These are phyloP conservation scores for Solanum stenotomum DNA, from an alignment of 257 asterid species.

Conservation along the genomic window DNA sequence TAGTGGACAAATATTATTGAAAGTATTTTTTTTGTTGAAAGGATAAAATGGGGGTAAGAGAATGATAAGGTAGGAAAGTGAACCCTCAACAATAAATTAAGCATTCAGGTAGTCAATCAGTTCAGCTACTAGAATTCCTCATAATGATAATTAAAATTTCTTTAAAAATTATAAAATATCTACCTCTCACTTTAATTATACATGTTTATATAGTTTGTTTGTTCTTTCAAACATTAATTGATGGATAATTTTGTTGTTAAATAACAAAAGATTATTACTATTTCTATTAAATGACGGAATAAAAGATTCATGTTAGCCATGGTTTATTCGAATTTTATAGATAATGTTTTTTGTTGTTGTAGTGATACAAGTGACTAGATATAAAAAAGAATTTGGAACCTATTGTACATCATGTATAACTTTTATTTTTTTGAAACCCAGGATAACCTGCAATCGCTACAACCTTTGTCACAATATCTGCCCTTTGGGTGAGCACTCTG, in stretches of 20 bases:
- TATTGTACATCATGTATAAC: not conserved
- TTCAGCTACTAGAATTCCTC: too few species aligned
- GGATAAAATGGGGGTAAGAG: not conserved
- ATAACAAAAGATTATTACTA: not conserved
- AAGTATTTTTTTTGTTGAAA: too few species aligned
- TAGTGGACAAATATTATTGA: too few species aligned
- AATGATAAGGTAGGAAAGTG: too few species aligned
- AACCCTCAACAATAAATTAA: not conserved
- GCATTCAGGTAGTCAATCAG: too few species aligned
- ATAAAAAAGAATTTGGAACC: not conserved
- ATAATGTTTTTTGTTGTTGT: not conserved
- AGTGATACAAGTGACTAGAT: not conserved
- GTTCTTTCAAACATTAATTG: not conserved
- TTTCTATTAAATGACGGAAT: not conserved
- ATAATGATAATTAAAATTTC: not conserved
- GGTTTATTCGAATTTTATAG: not conserved
- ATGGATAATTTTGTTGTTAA: not conserved
- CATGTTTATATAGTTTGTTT: not conserved
- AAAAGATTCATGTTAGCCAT: not conserved
- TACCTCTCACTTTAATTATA: not conserved
- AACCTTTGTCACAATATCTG: too few species aligned
- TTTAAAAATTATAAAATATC: not conserved
- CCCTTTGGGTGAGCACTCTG: too few species aligned
- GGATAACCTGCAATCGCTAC: too few species aligned
- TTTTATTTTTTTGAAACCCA: not conserved